Evolutionary conservation across 331 rosid genomes (phyloP).

Genomic region (Erythrophleum ivorense): DNA sequence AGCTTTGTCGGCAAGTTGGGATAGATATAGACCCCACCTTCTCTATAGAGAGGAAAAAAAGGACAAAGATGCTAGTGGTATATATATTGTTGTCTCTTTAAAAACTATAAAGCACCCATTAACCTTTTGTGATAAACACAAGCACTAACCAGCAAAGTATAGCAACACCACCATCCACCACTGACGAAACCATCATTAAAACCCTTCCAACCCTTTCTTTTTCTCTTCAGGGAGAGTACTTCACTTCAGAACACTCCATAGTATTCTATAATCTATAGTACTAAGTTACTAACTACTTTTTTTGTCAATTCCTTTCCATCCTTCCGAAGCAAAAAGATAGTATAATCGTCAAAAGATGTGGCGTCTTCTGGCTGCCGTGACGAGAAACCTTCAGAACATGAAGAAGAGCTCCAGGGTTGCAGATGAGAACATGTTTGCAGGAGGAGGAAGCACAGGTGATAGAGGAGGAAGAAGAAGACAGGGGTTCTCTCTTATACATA

Average conservation of each 20-base stretch:
- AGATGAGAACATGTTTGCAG: conserved; percentile 58
- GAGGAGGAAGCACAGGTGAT: conserved; percentile 39
- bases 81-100: not conserved
- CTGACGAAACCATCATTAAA: conserved; percentile 47
- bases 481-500: conserved; percentile 45
- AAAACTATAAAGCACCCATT: conserved; percentile 16
- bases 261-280: not conserved
- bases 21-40: conserved; percentile 44
- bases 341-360: conserved; percentile 18
- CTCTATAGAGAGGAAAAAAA: not conserved
- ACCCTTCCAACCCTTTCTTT: conserved; percentile 7
- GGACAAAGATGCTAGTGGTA: not conserved
- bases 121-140: conserved; percentile 53
- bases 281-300: not conserved
- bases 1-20: conserved; percentile 61
- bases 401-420: conserved; percentile 61
- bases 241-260: conserved; percentile 1
- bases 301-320: not conserved
- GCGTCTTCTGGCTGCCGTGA: conserved; percentile 47
- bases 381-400: conserved; percentile 59
- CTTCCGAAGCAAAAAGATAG: not conserved
- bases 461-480: not conserved
- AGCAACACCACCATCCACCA: conserved; percentile 43
- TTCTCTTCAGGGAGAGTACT: not conserved
- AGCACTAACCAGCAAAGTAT: conserved; percentile 50